phyloP scores from a whole-genome alignment of 2,329 filamentous ascomycete genomes.

The Ascochyta clinopodiicola region DNA sequence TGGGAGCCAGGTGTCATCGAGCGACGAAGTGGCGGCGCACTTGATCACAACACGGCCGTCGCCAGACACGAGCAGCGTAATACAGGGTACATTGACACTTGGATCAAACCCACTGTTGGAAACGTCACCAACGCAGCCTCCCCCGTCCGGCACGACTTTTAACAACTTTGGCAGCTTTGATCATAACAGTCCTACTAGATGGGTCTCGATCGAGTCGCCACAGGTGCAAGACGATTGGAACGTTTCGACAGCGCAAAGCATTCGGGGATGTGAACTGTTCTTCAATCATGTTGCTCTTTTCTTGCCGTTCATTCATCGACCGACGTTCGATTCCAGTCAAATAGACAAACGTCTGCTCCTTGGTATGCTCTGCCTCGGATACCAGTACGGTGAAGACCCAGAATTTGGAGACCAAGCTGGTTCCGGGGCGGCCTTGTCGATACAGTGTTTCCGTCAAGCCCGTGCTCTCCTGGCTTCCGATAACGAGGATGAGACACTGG shows the following conservation, averaged over 20 bases:
- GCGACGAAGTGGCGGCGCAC: background rate
- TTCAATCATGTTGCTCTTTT: conserved; percentile 19
- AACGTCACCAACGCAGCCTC: background rate
- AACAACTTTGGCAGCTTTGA: conserved; percentile 9
- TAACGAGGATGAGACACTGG: conserved; percentile 10
- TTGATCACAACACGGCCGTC: background rate
- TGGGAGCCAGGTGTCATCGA: background rate
- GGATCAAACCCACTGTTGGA: background rate
- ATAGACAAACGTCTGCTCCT: conserved; percentile 16
- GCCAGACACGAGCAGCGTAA: background rate
- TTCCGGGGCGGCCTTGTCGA: conserved; percentile 18
- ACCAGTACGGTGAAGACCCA: conserved; percentile 29
- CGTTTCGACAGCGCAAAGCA: conserved; percentile 13
- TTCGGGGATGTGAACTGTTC: conserved; percentile 19
- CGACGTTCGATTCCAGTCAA: conserved; percentile 20
- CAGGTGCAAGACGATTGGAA: conserved; percentile 18
- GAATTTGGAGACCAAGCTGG: conserved; percentile 12
- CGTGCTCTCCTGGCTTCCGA: conserved; percentile 20
- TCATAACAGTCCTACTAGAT: conserved; percentile 17
- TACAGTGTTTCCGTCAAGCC: conserved; percentile 22
- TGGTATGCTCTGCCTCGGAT: conserved; percentile 25
- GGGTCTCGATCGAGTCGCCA: conserved; percentile 10
- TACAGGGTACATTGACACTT: background rate
- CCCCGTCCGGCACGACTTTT: background rate
- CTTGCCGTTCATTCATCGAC: conserved; percentile 21